Percentiles rank a stretch among this genome's conserved stretches.
phyloP scores from a whole-genome alignment of 2,329 filamentous ascomycete species.

The Fusarium sp. region DNA sequence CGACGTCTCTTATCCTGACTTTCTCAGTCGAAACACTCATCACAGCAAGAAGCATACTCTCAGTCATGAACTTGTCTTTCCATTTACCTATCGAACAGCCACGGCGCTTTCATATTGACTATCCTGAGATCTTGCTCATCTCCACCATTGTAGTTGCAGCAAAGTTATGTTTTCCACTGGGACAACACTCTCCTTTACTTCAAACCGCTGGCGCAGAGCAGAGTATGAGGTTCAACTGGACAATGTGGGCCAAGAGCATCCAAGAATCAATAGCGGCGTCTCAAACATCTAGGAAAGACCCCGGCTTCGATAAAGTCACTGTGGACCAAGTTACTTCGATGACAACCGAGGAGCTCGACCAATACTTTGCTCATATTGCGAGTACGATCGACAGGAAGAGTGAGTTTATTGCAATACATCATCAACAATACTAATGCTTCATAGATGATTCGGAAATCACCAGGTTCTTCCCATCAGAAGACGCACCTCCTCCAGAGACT shows the following conservation, averaged over 20 bases:
- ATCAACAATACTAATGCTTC: constrained; percentile 16
- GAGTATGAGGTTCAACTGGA: constrained; percentile 72
- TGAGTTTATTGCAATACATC: constrained; percentile 33
- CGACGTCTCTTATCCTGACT: constrained; percentile 42
- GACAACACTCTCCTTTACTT: constrained; percentile 61
- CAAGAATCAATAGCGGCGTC: constrained; percentile 37
- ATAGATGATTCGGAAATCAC: constrained; percentile 48
- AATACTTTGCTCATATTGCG: constrained; percentile 67
- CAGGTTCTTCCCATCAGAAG: constrained; percentile 53
- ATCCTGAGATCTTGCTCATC: constrained; percentile 82
- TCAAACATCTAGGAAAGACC: constrained; percentile 19
- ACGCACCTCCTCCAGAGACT: constrained; percentile 29
- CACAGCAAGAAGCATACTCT: constrained; percentile 59
- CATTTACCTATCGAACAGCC: constrained; percentile 63
- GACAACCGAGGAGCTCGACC: constrained; percentile 70
- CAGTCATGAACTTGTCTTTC: constrained; percentile 63
- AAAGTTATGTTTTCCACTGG: constrained; percentile 84
- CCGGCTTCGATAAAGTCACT: constrained; percentile 64
- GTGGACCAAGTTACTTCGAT: constrained; percentile 74
- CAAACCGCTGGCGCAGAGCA: constrained; percentile 25
- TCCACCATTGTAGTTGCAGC: constrained; percentile 78
- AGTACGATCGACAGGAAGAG: constrained; percentile 52
- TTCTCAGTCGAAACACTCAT: constrained; percentile 65
- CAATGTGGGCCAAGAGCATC: constrained; percentile 71
- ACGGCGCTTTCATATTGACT: constrained; percentile 63